Evolutionary conservation across 352 stramenopile species (phyloP).

Genomic region (Pythium utonaiense): DNA sequence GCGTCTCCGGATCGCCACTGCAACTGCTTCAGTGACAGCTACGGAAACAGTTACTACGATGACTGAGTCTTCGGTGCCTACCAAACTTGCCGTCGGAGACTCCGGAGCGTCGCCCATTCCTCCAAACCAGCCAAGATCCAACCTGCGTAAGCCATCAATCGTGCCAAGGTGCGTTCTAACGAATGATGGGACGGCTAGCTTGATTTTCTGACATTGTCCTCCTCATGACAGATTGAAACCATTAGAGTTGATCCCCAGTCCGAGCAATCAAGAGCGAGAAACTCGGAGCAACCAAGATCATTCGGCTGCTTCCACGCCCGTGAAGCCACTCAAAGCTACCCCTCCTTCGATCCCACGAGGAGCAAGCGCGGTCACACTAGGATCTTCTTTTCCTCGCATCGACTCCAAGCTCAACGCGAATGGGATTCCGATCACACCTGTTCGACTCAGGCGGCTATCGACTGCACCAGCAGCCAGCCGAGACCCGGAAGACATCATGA

Average conservation of each 20-base stretch:
- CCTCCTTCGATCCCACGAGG: slow-evolving; percentile 10
- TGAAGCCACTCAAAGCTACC: slow-evolving; percentile 1
- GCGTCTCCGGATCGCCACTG: background rate
- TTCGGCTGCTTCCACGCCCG: background rate
- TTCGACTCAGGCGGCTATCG: slow-evolving; percentile 38
- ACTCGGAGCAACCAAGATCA: slow-evolving; percentile 6
- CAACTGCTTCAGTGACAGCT: background rate
- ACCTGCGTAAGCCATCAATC: slow-evolving; percentile 11
- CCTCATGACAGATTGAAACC: slow-evolving; percentile 34
- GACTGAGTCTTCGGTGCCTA: background rate
- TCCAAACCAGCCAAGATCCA: background rate
- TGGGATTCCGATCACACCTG: slow-evolving; percentile 29
- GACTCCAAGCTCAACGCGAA: slow-evolving; percentile 19
- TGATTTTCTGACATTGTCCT: too few species aligned
- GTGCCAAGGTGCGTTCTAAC: slow-evolving; percentile 1
- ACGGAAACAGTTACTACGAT: background rate
- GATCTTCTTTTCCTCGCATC: slow-evolving; percentile 16
- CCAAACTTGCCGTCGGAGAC: background rate
- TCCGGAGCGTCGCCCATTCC: background rate
- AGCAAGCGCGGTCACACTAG: slow-evolving; percentile 19
- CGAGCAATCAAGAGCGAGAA: slow-evolving; percentile 16
- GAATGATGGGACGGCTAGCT: too few species aligned
- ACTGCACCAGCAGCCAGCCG: slow-evolving; percentile 32
- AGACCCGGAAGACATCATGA: slow-evolving; percentile 21
- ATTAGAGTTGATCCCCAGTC: slow-evolving; percentile 24